These are phyloP conservation scores for Aureobasidium sp. DNA, from an alignment of 2,329 filamentous ascomycete species.

Conservation along the genomic window DNA sequence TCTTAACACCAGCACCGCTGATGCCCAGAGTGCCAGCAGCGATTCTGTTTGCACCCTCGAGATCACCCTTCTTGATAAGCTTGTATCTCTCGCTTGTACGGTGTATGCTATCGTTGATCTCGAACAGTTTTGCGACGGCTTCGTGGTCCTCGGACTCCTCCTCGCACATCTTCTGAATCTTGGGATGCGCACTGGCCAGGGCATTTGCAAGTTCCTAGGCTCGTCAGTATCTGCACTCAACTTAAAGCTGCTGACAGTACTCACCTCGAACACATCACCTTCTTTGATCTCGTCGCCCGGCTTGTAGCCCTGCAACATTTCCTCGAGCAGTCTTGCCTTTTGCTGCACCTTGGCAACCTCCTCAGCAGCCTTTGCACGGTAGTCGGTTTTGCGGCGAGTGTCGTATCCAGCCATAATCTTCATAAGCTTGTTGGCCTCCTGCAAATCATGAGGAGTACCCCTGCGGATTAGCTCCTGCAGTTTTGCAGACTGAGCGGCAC, in stretches of 20 bases:
- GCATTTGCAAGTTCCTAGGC: constrained; percentile 74
- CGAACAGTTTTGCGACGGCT: constrained; percentile 87
- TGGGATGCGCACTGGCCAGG: constrained; percentile 88
- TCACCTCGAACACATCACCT: constrained; percentile 61
- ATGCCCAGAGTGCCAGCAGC: constrained; percentile 71
- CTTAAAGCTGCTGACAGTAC: constrained; percentile 23
- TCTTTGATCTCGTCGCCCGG: constrained; percentile 71
- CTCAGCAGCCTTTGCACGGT: constrained; percentile 92
- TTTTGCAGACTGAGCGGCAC: constrained; percentile 93
- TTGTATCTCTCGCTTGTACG: constrained; percentile 93
- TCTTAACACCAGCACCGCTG: constrained; percentile 55
- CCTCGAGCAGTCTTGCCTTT: constrained; percentile 85
- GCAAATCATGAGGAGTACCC: constrained; percentile 84
- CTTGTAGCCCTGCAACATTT: constrained; percentile 79
- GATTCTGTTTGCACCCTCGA: constrained; percentile 75
- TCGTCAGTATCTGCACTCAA: constrained; percentile 2
- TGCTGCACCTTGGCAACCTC: constrained; percentile 93
- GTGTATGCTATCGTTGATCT: constrained; percentile 99
- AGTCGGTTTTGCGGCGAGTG: constrained; percentile 91
- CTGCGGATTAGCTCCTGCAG: constrained; percentile 91
- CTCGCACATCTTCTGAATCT: constrained; percentile 99
- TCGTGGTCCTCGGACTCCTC: constrained; percentile 96
- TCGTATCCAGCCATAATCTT: constrained; percentile 99
- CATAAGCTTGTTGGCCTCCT: constrained; percentile 96
- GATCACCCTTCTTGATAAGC: constrained; percentile 89